These are phyloP conservation scores for Immersiella caudata DNA, from an alignment of 495 filamentous ascomycete species.

Conservation along the genomic window DNA sequence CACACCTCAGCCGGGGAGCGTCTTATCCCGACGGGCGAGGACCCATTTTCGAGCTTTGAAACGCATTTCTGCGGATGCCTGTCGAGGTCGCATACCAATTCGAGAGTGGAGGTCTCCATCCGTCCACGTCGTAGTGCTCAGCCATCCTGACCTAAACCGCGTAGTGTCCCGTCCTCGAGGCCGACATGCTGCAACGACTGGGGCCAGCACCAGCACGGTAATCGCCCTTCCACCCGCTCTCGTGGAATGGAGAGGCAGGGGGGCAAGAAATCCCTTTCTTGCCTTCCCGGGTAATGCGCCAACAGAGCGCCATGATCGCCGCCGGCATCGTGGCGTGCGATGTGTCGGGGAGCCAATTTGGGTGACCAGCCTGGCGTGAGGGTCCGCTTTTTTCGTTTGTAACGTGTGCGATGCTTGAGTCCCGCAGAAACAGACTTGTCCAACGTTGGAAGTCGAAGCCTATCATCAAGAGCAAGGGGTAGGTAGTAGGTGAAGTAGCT, in stretches of 20 bases:
- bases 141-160: conserved; percentile 28
- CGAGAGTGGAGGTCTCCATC: conserved; percentile 8
- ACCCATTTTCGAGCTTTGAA: conserved; percentile 20
- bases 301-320: conserved; percentile 40
- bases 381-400: conserved; percentile 40
- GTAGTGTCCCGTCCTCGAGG: conserved; percentile 19
- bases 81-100: conserved; percentile 26
- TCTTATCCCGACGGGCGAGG: conserved; percentile 25
- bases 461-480: conserved; percentile 29
- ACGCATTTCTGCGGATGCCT: conserved; percentile 24
- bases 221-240: conserved; percentile 24
- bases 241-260: conserved; percentile 26
- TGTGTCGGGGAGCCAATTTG: conserved; percentile 37
- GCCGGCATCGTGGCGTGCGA: conserved; percentile 42
- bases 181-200: conserved; percentile 15
- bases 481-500: conserved; percentile 29
- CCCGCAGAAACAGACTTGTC: conserved; percentile 34
- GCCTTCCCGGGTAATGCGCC: conserved; percentile 28
- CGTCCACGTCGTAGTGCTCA: conserved; percentile 29
- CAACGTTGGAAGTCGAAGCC: conserved; percentile 20
- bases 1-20: conserved; percentile 13
- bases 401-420: conserved; percentile 32
- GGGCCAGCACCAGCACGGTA: conserved; percentile 25
- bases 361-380: conserved; percentile 27
- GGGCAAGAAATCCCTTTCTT: conserved; percentile 22